These are phyloP conservation scores for Thermoascus crustaceus DNA, from an alignment of 2,329 filamentous ascomycete genomes.

Conservation along the genomic window DNA sequence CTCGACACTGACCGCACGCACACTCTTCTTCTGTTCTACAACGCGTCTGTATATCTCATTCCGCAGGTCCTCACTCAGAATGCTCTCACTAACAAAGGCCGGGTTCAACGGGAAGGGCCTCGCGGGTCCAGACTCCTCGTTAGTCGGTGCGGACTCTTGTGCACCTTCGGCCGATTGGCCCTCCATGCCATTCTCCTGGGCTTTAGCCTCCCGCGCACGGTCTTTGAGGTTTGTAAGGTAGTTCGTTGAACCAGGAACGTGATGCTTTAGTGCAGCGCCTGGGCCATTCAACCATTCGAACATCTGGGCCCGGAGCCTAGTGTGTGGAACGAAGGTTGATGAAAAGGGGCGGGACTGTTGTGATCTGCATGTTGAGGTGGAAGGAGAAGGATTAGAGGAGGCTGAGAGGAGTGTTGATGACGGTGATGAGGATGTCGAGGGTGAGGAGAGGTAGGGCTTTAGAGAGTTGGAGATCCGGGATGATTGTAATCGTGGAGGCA, in stretches of 20 bases:
- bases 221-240: constrained; percentile 18
- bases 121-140: constrained; percentile 13
- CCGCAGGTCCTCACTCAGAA: constrained; percentile 64
- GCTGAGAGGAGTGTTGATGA: constrained; percentile 11
- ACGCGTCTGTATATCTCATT: constrained; percentile 67
- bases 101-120: constrained; percentile 68
- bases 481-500: constrained; percentile 34
- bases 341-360: constrained; percentile 24
- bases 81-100: constrained; percentile 60
- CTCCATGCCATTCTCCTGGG: constrained; percentile 1
- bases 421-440: constrained; percentile 15
- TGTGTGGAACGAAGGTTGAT: constrained; percentile 30
- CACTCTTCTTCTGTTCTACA: constrained; percentile 54
- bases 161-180: neutral
- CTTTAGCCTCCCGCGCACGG: constrained; percentile 3
- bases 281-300: constrained; percentile 48
- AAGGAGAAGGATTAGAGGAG: constrained; percentile 12
- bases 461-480: constrained; percentile 26
- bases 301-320: constrained; percentile 47
- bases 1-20: constrained; percentile 70
- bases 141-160: constrained; percentile 2
- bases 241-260: constrained; percentile 25
- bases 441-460: constrained; percentile 24
- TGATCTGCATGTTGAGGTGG: constrained; percentile 10
- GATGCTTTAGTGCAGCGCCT: constrained; percentile 23